Percentiles rank a stretch among this genome's conserved stretches.
Conservation (phyloP, 768 basidiomycete species). For the Mycena haematopus region DNA sequence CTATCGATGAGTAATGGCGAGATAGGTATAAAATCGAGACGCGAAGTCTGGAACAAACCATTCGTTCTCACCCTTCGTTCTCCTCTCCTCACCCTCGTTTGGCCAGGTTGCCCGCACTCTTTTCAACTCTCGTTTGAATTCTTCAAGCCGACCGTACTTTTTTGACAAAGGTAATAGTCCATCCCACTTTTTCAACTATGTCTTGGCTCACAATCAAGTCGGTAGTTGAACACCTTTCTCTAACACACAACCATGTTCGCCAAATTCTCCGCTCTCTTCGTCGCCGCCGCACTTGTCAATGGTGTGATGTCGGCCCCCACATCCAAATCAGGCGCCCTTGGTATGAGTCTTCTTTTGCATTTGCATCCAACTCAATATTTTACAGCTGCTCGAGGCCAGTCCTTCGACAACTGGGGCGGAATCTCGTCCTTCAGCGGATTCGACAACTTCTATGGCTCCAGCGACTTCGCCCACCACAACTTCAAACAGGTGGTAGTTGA, state of each 20-base stretch:
- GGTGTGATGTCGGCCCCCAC: conserved; percentile 17
- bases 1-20: neutral
- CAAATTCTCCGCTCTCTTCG: conserved; percentile 19
- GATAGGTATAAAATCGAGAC: neutral
- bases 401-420: conserved; percentile 46
- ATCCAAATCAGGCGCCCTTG: conserved; percentile 10
- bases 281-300: conserved; percentile 13
- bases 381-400: conserved; percentile 24
- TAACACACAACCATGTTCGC: conserved; percentile 20
- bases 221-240: neutral
- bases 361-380: neutral
- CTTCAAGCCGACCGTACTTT: conserved; percentile 1
- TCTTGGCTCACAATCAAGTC: neutral
- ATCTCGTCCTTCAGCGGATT: conserved; percentile 39
- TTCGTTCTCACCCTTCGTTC: conserved; percentile 14
- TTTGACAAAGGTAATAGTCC: neutral
- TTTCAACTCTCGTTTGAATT: conserved; percentile 1
- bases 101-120: conserved; percentile 20
- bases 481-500: conserved; percentile 38
- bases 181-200: neutral
- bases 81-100: neutral
- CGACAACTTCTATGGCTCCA: conserved; percentile 46
- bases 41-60: neutral
- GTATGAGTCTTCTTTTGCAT: neutral
- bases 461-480: conserved; percentile 42